Evolutionary conservation across 805 yeast species (phyloP).

Genomic region (Yarrowia osloensis): DNA sequence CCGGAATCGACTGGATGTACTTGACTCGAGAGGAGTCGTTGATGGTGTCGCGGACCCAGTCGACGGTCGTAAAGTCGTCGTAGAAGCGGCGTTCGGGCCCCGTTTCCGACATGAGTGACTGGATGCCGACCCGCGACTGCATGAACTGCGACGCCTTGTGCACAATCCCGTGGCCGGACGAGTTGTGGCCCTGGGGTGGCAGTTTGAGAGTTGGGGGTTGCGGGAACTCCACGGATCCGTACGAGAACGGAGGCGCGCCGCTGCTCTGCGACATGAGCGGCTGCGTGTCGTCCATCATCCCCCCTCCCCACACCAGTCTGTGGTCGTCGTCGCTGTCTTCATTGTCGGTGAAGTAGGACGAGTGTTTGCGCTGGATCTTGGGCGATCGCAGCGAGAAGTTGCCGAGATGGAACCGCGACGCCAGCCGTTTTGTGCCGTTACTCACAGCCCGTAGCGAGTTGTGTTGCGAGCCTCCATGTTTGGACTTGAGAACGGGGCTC

Average conservation of each 20-base stretch:
- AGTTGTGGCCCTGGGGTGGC: neutral
- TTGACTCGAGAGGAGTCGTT: conserved; percentile 49
- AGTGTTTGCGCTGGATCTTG: conserved; percentile 12
- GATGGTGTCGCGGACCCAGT: conserved; percentile 57
- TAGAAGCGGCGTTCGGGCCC: conserved; percentile 46
- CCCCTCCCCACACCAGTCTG: neutral
- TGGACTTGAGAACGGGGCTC: conserved; percentile 4
- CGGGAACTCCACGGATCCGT: neutral
- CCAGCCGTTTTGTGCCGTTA: neutral
- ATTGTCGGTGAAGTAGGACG: conserved; percentile 19
- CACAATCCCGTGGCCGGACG: neutral
- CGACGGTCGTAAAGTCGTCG: conserved; percentile 63
- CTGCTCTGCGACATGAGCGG: conserved; percentile 12
- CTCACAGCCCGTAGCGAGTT: conserved; percentile 6
- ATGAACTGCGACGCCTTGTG: conserved; percentile 10
- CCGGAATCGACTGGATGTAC: conserved; percentile 44
- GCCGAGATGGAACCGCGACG: conserved; percentile 1
- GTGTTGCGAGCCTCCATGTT: neutral
- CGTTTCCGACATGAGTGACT: conserved; percentile 10
- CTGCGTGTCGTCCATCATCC: neutral
- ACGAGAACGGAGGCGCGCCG: neutral
- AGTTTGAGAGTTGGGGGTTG: neutral
- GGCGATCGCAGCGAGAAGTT: conserved; percentile 25
- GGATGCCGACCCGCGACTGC: conserved; percentile 9
- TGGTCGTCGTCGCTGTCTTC: conserved; percentile 2